These are phyloP conservation scores for Aspergillus tamarii DNA, from an alignment of 2,329 filamentous ascomycete species.

Conservation along the genomic window DNA sequence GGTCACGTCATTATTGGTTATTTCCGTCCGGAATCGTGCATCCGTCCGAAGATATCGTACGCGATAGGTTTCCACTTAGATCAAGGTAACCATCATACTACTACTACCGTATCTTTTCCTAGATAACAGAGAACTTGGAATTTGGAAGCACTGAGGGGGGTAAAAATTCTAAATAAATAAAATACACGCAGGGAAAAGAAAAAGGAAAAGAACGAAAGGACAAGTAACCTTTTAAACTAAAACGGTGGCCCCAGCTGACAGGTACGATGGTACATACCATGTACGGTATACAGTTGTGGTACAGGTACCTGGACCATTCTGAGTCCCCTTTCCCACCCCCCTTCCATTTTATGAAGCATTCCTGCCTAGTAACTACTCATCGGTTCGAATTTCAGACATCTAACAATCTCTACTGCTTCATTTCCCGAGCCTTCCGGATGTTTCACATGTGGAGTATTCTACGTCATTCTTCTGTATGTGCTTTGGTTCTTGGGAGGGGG, in stretches of 20 bases:
- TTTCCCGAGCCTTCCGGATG: constrained; percentile 4
- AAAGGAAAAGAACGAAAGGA: not conserved
- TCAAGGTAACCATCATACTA: not conserved
- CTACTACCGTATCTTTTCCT: not conserved
- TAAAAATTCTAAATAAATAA: not conserved
- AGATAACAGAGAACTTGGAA: not conserved
- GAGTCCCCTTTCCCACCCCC: not conserved
- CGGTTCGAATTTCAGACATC: not conserved
- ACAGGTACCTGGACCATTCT: not conserved
- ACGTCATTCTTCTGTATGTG: constrained; percentile 1
- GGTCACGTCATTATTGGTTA: constrained; percentile 8
- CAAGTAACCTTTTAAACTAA: not conserved
- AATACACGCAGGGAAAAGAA: no score
- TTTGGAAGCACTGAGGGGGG: not conserved
- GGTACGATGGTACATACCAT: not conserved
- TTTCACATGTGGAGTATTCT: constrained; percentile 5
- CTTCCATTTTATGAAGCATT: not conserved
- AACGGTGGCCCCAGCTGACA: not conserved
- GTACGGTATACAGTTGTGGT: not conserved
- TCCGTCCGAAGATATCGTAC: not conserved
- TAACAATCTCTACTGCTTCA: not conserved
- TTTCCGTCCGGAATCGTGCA: not conserved
- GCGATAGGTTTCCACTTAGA: not conserved
- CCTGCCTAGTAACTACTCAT: not conserved
- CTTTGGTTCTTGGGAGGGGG: not conserved